Evolutionary conservation across 108 stramenopile species (phyloP).

Genomic region (Skeletonema marinoi): DNA sequence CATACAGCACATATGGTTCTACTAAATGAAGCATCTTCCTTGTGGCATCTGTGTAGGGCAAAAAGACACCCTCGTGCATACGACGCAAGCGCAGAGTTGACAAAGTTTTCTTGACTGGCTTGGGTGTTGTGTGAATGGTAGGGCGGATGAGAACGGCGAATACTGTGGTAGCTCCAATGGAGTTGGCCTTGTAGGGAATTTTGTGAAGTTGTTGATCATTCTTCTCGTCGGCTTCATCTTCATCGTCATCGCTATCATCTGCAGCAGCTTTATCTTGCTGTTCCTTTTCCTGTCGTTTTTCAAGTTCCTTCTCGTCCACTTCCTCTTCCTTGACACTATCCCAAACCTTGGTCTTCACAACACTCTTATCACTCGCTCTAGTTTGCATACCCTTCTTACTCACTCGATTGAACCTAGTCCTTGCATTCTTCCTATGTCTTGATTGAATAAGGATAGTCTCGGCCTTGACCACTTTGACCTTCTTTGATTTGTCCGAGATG

Average conservation of each 20-base stretch:
- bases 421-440: slow-evolving; percentile 56
- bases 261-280: slow-evolving; percentile 12
- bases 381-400: slow-evolving; percentile 88
- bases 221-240: slow-evolving; percentile 17
- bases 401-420: slow-evolving; percentile 69
- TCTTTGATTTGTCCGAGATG: slow-evolving; percentile 42
- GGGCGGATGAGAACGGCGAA: slow-evolving; percentile 84
- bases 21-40: slow-evolving; percentile 77
- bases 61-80: slow-evolving; percentile 76
- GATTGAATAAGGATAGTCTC: slow-evolving; percentile 66
- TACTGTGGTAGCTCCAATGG: slow-evolving; percentile 68
- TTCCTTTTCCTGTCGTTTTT: slow-evolving; percentile 20
- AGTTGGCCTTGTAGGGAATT: slow-evolving; percentile 76
- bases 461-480: slow-evolving; percentile 65
- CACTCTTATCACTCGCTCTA: slow-evolving; percentile 67
- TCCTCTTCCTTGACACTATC: slow-evolving; percentile 32
- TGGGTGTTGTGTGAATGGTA: slow-evolving; percentile 45
- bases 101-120: slow-evolving; percentile 56
- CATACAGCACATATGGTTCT: slow-evolving; percentile 86
- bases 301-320: slow-evolving; percentile 44
- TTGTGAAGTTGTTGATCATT: slow-evolving; percentile 14
- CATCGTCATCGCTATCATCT: slow-evolving; percentile 29
- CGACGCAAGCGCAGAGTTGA: slow-evolving; percentile 60
- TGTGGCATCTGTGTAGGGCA: slow-evolving; percentile 61
- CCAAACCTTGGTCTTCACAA: slow-evolving; percentile 58